Evolutionary conservation across 2,329 filamentous ascomycete species (phyloP), one percentile per base, ranked within the genome.

Genomic region (Stemphylium beticola): DNA sequence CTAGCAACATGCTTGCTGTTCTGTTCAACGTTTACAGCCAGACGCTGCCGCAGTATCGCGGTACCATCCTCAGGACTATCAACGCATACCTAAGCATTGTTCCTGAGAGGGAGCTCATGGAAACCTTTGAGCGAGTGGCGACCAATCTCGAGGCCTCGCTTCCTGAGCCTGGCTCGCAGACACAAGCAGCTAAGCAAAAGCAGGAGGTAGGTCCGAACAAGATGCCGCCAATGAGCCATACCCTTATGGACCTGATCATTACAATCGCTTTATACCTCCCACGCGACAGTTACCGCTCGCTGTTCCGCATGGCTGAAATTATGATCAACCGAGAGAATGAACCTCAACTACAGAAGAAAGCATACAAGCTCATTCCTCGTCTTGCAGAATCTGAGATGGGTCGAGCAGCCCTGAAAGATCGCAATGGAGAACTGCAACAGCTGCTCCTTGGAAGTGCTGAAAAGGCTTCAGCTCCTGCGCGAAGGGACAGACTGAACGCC

Each of bases 1-100:
- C 93, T 1, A 89, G 89, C 57, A 98, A 98, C 68, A 85, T 99
- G 77, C 85, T 99, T 37, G 93, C 95, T 6, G 93, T 98, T 0
- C 81, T 99, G n/a, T 98, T 99, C 82, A 99, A 99, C 72, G 93
- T 99, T 39, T 99, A 99, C 79, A 96, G 91, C 61, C 91, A 97
- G 75, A 99, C 95, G 0, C 82, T 99, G 22, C 93, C 95, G 2
- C 92, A 97, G 70, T 95, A 91, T 69, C 85, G 95, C 64, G 93
- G 92, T 0, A 92, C 91, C 17, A 95, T 99, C 49, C 81, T 99
- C 31, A 91, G 93, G 73, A 96, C 93, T 58, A 95, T 98, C 79
- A 97, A 98, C 76, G 87, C 92, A 4, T 98, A 93, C 76, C 80
- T 99, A 53, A 96, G 93, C 79, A 90, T 98, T 66, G 91, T 92